Evolutionary conservation across 495 filamentous ascomycete species (phyloP).

Genomic region (Xylaria curta): DNA sequence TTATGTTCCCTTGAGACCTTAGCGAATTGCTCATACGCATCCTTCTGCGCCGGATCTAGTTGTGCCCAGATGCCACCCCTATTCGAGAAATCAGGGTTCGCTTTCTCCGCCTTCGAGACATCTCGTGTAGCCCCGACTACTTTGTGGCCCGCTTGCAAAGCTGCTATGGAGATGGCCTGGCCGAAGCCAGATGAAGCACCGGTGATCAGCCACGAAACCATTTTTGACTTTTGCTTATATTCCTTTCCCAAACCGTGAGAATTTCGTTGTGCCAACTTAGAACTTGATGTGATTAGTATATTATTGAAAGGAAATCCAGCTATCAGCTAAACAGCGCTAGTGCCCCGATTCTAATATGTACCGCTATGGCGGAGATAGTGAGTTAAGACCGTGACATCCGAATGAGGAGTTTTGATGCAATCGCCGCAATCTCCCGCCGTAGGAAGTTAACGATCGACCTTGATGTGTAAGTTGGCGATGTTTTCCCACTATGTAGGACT

Average conservation of each 20-base stretch:
- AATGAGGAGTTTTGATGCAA: not conserved
- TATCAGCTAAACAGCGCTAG: not conserved
- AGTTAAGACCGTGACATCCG: conserved; percentile 9
- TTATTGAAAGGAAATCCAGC: not conserved
- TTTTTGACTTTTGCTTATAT: not conserved
- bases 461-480: not conserved
- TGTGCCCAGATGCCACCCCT: conserved; percentile 42
- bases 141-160: conserved; percentile 52
- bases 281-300: not conserved
- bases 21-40: conserved; percentile 24
- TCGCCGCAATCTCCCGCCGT: not conserved
- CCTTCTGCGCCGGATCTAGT: conserved; percentile 38
- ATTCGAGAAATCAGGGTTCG: conserved; percentile 32
- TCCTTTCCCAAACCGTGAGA: not conserved
- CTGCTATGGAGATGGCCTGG: conserved; percentile 46
- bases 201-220: conserved; percentile 57
- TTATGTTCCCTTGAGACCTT: conserved; percentile 22
- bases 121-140: conserved; percentile 59
- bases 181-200: conserved; percentile 61
- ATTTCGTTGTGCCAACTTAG: not conserved
- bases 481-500: not conserved
- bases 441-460: not conserved
- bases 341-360: not conserved
- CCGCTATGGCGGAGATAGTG: conserved; percentile 4
- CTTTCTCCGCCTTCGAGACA: conserved; percentile 31